Evolutionary conservation across 2,329 filamentous ascomycete species (phyloP), one percentile per base, ranked within the genome.

Genomic region (Endothia cerciana): DNA sequence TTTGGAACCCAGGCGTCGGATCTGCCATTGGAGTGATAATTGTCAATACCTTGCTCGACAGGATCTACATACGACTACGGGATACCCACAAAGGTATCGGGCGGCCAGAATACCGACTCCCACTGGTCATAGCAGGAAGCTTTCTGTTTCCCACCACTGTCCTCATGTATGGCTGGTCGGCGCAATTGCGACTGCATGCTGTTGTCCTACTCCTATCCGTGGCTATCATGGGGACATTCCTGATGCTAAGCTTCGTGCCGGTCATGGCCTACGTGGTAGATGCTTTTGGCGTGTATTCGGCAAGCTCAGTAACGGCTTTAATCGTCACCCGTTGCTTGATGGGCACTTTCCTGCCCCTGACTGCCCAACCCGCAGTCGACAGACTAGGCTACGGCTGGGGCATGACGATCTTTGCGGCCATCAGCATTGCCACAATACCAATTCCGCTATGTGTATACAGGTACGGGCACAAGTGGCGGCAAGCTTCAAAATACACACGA

Each of bases 181-280:
- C 83, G 0, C 73, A 85, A 67, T 67, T 77, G 4, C 75, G 66
- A 0, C 74, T 83, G 3, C 80, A 82, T 0, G 72, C 85, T 0
- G 63, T 76, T 0, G 30, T 81, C 0, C 72, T 87, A 22, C 74
- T 88, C 0, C 36, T 81, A 0, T 73, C 78, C 0, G 77, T 84
- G 0, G 78, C 72, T 2, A n/a, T 82, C 1, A 73, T 85, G 6
- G 85, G 85, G 13, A 72, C 77, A 25, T 75, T 79, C 4, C 72
- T 85, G 2, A 75, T 83, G 59, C 72, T 87, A 2, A 77, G 77
- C 4, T 76, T 82, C 57, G 72, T 88, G 25, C 84, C 85, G 0
- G 64, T 87, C 2, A 82, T 80, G 64, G 80, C 84, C 0, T 88
- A 87, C 68, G 79, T 87, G 0, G 85, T 87, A 2, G 85, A 88